Percentiles rank a stretch among this genome's conserved stretches.
These are phyloP conservation scores for Dendrobium nobile DNA, from an alignment of 106 monocot genomes.

Conservation along the genomic window DNA sequence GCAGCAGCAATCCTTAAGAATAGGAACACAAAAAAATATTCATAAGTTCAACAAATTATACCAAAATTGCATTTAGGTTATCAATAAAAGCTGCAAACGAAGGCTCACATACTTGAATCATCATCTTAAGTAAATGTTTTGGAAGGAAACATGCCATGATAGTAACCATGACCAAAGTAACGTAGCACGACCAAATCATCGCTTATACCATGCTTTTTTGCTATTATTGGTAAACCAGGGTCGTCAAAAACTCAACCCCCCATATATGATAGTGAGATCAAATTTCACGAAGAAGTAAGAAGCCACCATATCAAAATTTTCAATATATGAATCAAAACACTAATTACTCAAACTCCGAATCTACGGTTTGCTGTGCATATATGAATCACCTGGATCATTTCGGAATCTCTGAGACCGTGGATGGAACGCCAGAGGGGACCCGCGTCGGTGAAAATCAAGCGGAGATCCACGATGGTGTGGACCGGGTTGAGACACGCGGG, in stretches of 20 bases:
- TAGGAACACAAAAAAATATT: not conserved
- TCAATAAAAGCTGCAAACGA: not conserved
- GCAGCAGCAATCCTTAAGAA: not conserved
- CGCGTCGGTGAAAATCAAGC: slow-evolving; percentile 6
- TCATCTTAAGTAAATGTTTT: not conserved
- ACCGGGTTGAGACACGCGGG: not conserved
- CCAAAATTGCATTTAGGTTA: not conserved
- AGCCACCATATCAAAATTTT: not conserved
- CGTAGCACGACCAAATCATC: not conserved
- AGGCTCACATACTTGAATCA: not conserved
- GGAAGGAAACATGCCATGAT: too few species aligned
- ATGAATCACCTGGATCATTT: slow-evolving; percentile 13
- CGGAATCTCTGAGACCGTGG: slow-evolving; percentile 18
- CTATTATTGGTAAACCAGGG: not conserved
- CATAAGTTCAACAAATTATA: not conserved
- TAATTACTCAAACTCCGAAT: not conserved
- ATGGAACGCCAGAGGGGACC: slow-evolving; percentile 14
- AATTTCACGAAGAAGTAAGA: not conserved
- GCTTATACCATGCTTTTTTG: not conserved
- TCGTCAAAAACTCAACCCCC: not conserved
- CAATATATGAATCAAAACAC: not conserved
- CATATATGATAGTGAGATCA: not conserved
- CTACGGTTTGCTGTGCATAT: not conserved
- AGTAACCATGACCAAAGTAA: not conserved
- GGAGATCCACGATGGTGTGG: slow-evolving; percentile 11